Evolutionary conservation across 202 grass and related monocot species (phyloP).

Genomic region (Setaria italica): DNA sequence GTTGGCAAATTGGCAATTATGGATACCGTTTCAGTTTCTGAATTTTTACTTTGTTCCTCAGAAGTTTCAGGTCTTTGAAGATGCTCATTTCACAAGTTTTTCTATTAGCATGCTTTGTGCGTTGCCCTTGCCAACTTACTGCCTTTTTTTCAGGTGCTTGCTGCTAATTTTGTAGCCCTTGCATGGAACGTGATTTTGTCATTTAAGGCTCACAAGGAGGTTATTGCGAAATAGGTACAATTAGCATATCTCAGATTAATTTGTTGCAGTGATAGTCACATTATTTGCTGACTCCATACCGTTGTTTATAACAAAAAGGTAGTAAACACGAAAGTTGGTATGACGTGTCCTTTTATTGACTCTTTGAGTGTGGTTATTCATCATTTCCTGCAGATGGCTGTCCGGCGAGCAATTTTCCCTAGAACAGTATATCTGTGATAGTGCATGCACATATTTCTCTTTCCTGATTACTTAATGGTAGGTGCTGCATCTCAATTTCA

Average conservation of each 20-base stretch:
- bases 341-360: not conserved
- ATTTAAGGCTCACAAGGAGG: conserved; percentile 89
- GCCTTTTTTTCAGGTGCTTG: conserved; percentile 65
- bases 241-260: too few species aligned
- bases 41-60: conserved; percentile 90
- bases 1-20: conserved; percentile 88
- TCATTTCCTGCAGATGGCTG: not conserved
- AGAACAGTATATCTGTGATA: not conserved
- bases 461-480: not conserved
- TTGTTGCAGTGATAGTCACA: too few species aligned
- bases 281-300: not conserved
- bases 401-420: not conserved
- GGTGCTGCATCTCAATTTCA: not conserved
- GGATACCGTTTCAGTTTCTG: conserved; percentile 93
- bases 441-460: not conserved
- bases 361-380: not conserved
- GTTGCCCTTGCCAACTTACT: conserved; percentile 31
- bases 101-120: not conserved
- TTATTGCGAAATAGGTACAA: conserved; percentile 57
- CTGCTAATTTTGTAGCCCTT: conserved; percentile 87
- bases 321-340: not conserved
- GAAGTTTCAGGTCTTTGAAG: conserved; percentile 67
- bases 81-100: conserved; percentile 21
- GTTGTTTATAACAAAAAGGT: not conserved
- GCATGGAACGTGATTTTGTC: conserved; percentile 95